Evolutionary conservation across 768 basidiomycete genomes (phyloP), one percentile per base, ranked within the genome.

Genomic region (Russula ochroleuca): DNA sequence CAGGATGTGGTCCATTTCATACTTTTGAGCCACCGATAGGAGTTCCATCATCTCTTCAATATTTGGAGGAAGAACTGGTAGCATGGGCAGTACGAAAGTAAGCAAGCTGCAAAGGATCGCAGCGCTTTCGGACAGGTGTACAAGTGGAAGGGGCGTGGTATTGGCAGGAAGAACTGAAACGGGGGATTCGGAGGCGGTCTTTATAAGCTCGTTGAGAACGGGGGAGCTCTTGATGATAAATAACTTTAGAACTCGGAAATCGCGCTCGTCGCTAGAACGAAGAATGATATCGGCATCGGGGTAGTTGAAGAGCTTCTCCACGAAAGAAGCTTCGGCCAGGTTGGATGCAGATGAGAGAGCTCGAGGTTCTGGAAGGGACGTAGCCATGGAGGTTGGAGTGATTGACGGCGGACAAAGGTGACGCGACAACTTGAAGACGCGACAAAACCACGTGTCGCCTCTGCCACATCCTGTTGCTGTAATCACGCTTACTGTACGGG

Each of bases 181-280:
- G 15, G 45, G 3, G 6, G 19, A 2, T 3, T 14, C 5, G 5
- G 19, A 55, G 8, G 33, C 15, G 8, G 72, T 68, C 9, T 79
- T 35, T 41, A 62, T 55, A 5, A 47, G 45, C n/a, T 25, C 28
- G 33, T 68, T 66, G 65, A 82, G 75, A 13, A 81, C 70, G 3
- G 76, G 69, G 17, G 78, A 82, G 5, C 78, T 76, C 63, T 72
- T 76, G 37, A 74, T 72, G 41, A 83, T 68, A 33, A 79, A 74
- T 38, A 76, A 65, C 51, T 75, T 78, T 68, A 77, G 76, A 48
- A 83, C 72, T 33, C 75, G 77, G 67, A 83, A 81, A 10, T 74
- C 67, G 5, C 75, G 73, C 5, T 73, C 76, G 60, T 83, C 79
- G 1, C 73, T 68, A 9, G 80, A 76, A 41, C 75, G 75, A 40